Evolutionary conservation across 306 rosid species (phyloP).

Genomic region (Sesbania bispinosa): DNA sequence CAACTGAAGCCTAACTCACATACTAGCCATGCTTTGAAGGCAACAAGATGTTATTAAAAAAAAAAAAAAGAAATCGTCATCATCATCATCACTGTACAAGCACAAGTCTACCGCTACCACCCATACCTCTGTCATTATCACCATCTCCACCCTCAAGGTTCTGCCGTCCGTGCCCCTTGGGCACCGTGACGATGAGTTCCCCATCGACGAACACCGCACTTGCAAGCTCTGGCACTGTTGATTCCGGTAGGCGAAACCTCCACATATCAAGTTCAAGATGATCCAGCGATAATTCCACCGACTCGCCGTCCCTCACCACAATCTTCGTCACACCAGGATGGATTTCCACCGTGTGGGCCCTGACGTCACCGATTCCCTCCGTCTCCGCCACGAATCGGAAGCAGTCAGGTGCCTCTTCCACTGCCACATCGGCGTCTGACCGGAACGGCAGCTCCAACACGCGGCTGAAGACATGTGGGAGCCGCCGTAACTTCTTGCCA

Average conservation of each 20-base stretch:
- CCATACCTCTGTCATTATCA: constrained; percentile 52
- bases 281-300: constrained; percentile 61
- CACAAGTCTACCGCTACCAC: constrained; percentile 76
- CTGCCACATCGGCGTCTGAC: constrained; percentile 81
- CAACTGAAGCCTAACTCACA: constrained; percentile 39
- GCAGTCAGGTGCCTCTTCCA: constrained; percentile 72
- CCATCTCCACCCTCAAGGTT: constrained; percentile 35
- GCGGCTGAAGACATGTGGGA: constrained; percentile 90
- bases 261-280: constrained; percentile 87
- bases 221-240: constrained; percentile 87
- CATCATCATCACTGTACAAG: constrained; percentile 71
- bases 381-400: constrained; percentile 87
- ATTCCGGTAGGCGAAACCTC: constrained; percentile 94
- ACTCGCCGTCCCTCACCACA: constrained; percentile 70
- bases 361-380: constrained; percentile 46
- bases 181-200: constrained; percentile 91
- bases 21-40: constrained; percentile 30
- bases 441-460: constrained; percentile 92
- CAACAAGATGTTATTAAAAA: neutral
- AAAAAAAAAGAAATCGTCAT: constrained; percentile 23
- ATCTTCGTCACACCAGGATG: constrained; percentile 94
- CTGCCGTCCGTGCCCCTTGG: constrained; percentile 46
- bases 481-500: constrained; percentile 80
- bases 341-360: constrained; percentile 80
- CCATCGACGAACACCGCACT: constrained; percentile 83